Base-by-base conservation (phyloP, 2,329 filamentous ascomycete genomes). In the Podosphaera aphanis region DNA sequence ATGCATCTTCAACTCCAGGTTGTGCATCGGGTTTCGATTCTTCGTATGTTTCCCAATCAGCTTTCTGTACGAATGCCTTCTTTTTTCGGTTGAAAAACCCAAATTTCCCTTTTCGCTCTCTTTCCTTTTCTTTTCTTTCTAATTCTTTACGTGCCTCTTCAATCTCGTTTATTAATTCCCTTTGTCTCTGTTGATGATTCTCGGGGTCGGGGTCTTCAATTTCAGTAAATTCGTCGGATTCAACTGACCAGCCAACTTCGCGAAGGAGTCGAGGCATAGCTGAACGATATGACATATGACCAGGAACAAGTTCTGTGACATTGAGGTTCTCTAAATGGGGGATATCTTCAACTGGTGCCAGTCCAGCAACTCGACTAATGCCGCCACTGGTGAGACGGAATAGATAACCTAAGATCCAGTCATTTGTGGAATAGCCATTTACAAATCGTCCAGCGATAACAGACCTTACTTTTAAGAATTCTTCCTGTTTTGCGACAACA, bases 181-280 rank as follows among this genome's bases (percentile, higher is more conserved):
- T 73, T 62, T 98, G 90, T 42, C 86, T 71, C 59, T 84, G 71
- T 44, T 74, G 71, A 62, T 95, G 88, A 53, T 93, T 88, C 0
- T 95, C 90, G 0, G 90, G 90, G 56, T 98, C 90, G 0, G 90
- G 85, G 53, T 98, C 90, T 59, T 95, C 90, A 49, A 98, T 95
- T 62, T 98, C 90, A 1, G 74, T 78, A 58, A 95, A 98, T 59
- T 95, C 88, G 54, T 94, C 85, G 51, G 79, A 86, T 56, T 93
- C 79, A 2, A 95, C 83, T 45, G 79, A 65, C 85, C 86, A 98
- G 15, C 86, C 90, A 31, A 86, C 83, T 59, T 88, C 79, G 50
- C 83, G 76, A 44, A 98, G 68, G 16, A 98, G 68, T 47, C 74
- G 74, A 15, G 90, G 90, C 79, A 98, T 95, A 33, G 85, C 83